A percentile compares a stretch with the other conserved stretches of the same genome.
phyloP scores from a whole-genome alignment of 2,329 filamentous ascomycete genomes.

The Nothophaeocryptopus gaeumannii region DNA sequence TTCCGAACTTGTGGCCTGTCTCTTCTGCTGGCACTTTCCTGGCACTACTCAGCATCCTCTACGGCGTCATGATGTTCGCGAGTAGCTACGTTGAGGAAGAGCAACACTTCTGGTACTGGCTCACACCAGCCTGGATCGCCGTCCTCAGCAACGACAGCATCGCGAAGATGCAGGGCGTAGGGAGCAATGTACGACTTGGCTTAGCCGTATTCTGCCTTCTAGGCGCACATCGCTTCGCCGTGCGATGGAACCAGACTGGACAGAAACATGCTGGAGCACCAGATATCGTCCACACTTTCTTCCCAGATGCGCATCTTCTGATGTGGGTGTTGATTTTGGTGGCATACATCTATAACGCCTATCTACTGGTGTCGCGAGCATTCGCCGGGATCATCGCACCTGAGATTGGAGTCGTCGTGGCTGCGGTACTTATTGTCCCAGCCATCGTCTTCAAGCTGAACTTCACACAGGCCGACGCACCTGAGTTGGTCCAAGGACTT shows the following conservation, averaged over 20 bases:
- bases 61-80: slow-evolving; percentile 92
- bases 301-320: slow-evolving; percentile 60
- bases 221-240: slow-evolving; percentile 61
- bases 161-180: neutral
- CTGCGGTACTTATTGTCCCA: slow-evolving; percentile 47
- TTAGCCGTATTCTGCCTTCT: slow-evolving; percentile 45
- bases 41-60: slow-evolving; percentile 44
- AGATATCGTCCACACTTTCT: slow-evolving; percentile 74
- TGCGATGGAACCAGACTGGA: slow-evolving; percentile 94
- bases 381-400: slow-evolving; percentile 29
- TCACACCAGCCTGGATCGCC: slow-evolving; percentile 64
- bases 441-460: slow-evolving; percentile 84
- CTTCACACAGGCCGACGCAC: slow-evolving; percentile 83
- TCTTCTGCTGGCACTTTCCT: slow-evolving; percentile 49
- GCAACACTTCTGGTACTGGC: slow-evolving; percentile 98
- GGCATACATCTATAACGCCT: slow-evolving; percentile 63
- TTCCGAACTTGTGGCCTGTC: slow-evolving; percentile 31
- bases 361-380: slow-evolving; percentile 40
- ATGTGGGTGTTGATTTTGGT: slow-evolving; percentile 72
- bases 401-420: slow-evolving; percentile 32
- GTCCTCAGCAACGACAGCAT: slow-evolving; percentile 31
- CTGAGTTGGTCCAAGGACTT: slow-evolving; percentile 60
- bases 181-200: slow-evolving; percentile 6
- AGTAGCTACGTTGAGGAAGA: slow-evolving; percentile 98
- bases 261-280: slow-evolving; percentile 92